These are phyloP conservation scores for Astrephomene gubernaculifera DNA, from an alignment of 139 green algal genomes.

Conservation along the genomic window DNA sequence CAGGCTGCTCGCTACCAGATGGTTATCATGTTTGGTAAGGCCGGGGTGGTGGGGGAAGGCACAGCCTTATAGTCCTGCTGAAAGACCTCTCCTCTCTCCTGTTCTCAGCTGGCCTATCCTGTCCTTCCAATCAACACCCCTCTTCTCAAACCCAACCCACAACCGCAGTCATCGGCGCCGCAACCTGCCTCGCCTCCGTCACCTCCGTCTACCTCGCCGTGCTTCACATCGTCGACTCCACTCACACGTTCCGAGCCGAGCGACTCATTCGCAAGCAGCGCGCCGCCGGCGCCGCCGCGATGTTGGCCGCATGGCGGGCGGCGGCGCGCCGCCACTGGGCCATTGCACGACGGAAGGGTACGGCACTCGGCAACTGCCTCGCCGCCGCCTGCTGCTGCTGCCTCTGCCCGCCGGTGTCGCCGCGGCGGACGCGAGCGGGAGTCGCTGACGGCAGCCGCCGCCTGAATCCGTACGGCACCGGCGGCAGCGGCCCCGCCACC, in stretches of 20 bases:
- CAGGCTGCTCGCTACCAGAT: constrained; percentile 84
- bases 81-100: background rate
- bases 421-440: background rate
- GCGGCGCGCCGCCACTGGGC: background rate
- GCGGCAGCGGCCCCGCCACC: background rate
- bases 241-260: constrained; percentile 37
- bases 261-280: background rate
- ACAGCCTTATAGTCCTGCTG: too few species aligned
- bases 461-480: too few species aligned
- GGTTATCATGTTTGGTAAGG: constrained; percentile 80
- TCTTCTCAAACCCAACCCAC: background rate
- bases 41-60: too few species aligned
- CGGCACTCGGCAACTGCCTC: constrained; percentile 26
- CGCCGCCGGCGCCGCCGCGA: background rate
- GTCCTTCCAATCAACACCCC: too few species aligned
- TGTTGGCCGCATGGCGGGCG: background rate
- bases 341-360: constrained; percentile 4
- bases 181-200: constrained; percentile 37
- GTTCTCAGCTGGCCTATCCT: too few species aligned
- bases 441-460: too few species aligned
- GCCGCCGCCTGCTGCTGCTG: constrained; percentile 38
- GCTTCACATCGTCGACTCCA: constrained; percentile 48
- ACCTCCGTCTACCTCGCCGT: constrained; percentile 48
- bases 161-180: constrained; percentile 18
- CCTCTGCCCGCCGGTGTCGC: background rate